phyloP scores from a whole-genome alignment of 2,329 filamentous ascomycete species.

The Talaromyces sp. region DNA sequence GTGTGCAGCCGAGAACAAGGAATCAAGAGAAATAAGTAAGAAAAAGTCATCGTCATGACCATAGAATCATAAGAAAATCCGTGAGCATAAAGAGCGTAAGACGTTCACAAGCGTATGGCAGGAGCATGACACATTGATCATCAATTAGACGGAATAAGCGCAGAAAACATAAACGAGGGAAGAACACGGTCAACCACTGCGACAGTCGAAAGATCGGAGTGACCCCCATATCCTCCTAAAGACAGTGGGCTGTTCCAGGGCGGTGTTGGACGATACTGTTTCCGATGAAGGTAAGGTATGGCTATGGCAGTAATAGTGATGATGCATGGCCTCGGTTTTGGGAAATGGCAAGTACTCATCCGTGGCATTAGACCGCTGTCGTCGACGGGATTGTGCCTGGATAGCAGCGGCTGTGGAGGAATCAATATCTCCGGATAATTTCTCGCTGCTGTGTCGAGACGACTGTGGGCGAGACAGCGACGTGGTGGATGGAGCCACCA shows the following conservation, averaged over 20 bases:
- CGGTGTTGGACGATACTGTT: constrained; percentile 4
- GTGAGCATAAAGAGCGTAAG: constrained; percentile 15
- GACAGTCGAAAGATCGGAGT: constrained; percentile 28
- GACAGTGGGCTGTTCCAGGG: constrained; percentile 11
- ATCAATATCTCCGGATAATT: constrained; percentile 32
- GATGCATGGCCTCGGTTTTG: constrained; percentile 32
- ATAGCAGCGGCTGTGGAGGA: constrained; percentile 36
- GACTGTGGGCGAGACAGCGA: constrained; percentile 33
- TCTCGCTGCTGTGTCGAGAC: constrained; percentile 28
- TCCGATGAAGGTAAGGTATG: constrained; percentile 8
- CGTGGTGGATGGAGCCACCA: constrained; percentile 38
- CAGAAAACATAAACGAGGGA: neutral
- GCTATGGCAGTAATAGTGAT: constrained; percentile 34
- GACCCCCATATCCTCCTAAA: constrained; percentile 20
- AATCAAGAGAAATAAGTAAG: neutral
- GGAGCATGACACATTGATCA: constrained; percentile 17
- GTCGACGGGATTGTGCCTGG: constrained; percentile 37
- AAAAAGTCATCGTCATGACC: constrained; percentile 21
- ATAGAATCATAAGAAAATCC: constrained; percentile 14
- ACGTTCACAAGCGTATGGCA: constrained; percentile 16
- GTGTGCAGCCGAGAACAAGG: neutral
- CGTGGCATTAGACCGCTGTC: constrained; percentile 31
- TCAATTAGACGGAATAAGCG: constrained; percentile 5
- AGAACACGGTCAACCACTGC: constrained; percentile 20
- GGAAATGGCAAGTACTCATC: constrained; percentile 26